Evolutionary conservation across 257 asterid genomes (phyloP), one percentile per base, ranked within the genome.

Genomic region (Gentiana dahurica): DNA sequence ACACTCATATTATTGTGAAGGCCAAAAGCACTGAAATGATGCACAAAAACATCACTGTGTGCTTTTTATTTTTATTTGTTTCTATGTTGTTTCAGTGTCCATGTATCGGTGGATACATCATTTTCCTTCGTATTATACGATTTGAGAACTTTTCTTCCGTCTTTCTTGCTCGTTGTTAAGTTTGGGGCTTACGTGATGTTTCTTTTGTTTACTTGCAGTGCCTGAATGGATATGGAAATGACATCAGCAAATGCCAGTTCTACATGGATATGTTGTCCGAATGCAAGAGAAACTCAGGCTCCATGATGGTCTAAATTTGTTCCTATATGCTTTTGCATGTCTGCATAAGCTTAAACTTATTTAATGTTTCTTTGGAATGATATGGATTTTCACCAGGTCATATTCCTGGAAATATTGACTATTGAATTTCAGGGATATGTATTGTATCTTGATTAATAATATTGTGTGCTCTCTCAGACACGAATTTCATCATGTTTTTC

Each of bases 211-310:
- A 36, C 39, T 13, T 50, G 84, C 90, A 86, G 95, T 86, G 95
- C 61, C 51, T 86, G 73, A 81, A 75, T 12, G 61, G 68, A 65
- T 83, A 36, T 36, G 90, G 90, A 50, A 83, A 60, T 34, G 95
- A 83, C 84, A 75, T 83, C 68, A 75, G 79, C 84, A 83, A 83
- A 76, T 86, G 94, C 56, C 95, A 86, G 76, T 83, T 86, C 78
- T 86, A 83, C 44, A 86, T 86, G 94, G 95, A 86, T 51, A 83
- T 83, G 95, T 61, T 86, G 73, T 62, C 81, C 36, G 93, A 86
- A 10, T 80, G 95, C 92, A 68, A 68, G 75, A 85, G 79, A 56
- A 85, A 68, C 79, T 78, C 95, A 1, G 90, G 82, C 37, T 77
- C 94, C 7, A 35, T 61, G 68, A 74, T 85, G 81, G 46, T 41